Percentiles rank a stretch among this genome's conserved stretches.
Evolutionary conservation across 768 basidiomycete species (phyloP).

Genomic region (Suillus bovinus): DNA sequence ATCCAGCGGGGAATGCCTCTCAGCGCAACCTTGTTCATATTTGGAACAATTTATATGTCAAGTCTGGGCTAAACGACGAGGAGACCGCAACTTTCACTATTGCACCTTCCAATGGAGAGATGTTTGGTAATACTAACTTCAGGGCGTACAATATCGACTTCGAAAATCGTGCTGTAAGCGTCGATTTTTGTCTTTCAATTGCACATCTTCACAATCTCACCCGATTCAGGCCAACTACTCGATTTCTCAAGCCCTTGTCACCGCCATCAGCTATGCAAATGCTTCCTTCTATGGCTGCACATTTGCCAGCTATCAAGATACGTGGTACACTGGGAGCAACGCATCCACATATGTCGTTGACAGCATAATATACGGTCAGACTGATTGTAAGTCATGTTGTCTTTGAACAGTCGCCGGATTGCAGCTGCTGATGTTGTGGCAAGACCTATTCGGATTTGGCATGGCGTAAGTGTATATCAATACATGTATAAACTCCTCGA

Average conservation of each 20-base stretch:
- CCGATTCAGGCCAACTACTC: constrained; percentile 47
- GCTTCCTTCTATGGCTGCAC: constrained; percentile 64
- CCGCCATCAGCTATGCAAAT: constrained; percentile 63
- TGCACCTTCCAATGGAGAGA: constrained; percentile 48
- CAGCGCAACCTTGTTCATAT: constrained; percentile 52
- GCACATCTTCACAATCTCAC: neutral
- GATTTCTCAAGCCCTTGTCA: constrained; percentile 63
- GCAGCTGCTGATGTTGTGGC: neutral
- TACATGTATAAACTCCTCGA: neutral
- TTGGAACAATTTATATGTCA: constrained; percentile 48
- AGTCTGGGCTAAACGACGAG: constrained; percentile 51
- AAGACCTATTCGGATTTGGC: constrained; percentile 44
- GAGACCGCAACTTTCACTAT: constrained; percentile 59
- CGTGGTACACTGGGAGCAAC: constrained; percentile 63
- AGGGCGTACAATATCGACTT: constrained; percentile 69
- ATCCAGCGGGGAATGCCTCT: constrained; percentile 44
- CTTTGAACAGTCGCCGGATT: neutral
- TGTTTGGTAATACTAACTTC: constrained; percentile 58
- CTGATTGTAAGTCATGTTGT: constrained; percentile 50
- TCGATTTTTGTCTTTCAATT: neutral
- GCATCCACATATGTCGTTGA: constrained; percentile 61
- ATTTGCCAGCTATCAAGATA: constrained; percentile 65
- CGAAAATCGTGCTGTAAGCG: constrained; percentile 61
- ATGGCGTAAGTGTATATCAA: constrained; percentile 44
- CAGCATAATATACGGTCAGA: constrained; percentile 62